Evolutionary conservation across 306 rosid species (phyloP).

Genomic region (Lathyrus sativus): DNA sequence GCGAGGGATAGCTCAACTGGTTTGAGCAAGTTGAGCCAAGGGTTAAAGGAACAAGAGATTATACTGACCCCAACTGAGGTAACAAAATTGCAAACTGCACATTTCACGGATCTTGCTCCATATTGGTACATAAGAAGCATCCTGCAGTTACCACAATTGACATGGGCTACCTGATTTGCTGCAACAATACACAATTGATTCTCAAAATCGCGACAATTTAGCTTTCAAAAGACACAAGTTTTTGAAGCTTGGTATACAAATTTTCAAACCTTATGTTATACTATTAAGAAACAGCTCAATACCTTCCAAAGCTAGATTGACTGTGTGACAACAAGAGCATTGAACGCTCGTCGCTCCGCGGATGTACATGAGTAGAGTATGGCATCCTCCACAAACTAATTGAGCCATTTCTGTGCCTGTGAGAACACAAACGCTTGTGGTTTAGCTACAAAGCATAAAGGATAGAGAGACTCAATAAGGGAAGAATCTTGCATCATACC

Average conservation of each 20-base stretch:
- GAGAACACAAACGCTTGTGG: slow-evolving; percentile 15
- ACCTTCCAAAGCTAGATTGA: slow-evolving; percentile 97
- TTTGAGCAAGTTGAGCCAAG: too few species aligned
- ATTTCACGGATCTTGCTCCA: slow-evolving; percentile 94
- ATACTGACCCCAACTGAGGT: slow-evolving; percentile 91
- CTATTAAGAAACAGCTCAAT: slow-evolving; percentile 30
- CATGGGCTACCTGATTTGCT: slow-evolving; percentile 99
- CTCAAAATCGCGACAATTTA: slow-evolving; percentile 13
- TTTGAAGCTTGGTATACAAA: neutral
- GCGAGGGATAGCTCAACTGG: too few species aligned
- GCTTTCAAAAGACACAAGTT: slow-evolving; percentile 31
- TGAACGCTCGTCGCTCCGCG: slow-evolving; percentile 96
- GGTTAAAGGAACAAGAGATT: slow-evolving; percentile 12
- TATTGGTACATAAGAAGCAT: slow-evolving; percentile 94
- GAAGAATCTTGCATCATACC: slow-evolving; percentile 52
- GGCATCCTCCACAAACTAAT: slow-evolving; percentile 96
- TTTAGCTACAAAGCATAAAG: neutral
- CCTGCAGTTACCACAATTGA: slow-evolving; percentile 92
- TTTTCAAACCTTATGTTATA: neutral
- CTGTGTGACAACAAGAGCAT: slow-evolving; percentile 98
- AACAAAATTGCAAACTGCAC: slow-evolving; percentile 98
- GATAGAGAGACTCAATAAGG: neutral
- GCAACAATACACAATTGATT: slow-evolving; percentile 45
- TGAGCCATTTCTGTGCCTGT: slow-evolving; percentile 99
- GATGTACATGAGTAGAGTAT: slow-evolving; percentile 94